Percentiles rank a stretch among this genome's conserved stretches.
These are phyloP conservation scores for Pascua guehoae DNA, from an alignment of 1,284 basidiomycete genomes.

Conservation along the genomic window DNA sequence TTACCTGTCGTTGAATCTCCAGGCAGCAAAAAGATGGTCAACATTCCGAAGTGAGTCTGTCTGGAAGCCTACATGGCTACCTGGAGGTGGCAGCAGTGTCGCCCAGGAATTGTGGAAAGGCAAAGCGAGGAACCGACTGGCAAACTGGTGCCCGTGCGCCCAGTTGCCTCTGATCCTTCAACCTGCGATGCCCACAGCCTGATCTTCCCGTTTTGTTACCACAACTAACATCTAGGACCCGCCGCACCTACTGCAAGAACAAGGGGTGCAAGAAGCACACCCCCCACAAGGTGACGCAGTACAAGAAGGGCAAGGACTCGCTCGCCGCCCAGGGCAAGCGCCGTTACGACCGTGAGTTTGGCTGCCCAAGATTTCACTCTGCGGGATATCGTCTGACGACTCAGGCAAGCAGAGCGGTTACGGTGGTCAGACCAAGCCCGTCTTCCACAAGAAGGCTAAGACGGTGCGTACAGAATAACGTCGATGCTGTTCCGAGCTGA, in stretches of 20 bases:
- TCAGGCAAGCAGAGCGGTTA: conserved; percentile 88
- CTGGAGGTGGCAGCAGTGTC: too few species aligned
- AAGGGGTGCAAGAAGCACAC: conserved; percentile 99
- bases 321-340: conserved; percentile 98
- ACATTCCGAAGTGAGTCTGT: conserved; percentile 12
- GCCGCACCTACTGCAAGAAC: conserved; percentile 78
- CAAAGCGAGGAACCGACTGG: background rate
- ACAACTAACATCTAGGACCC: conserved; percentile 38
- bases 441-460: conserved; percentile 80
- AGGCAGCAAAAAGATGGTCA: conserved; percentile 4
- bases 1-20: too few species aligned
- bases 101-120: background rate
- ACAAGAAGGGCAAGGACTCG: conserved; percentile 98
- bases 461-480: conserved; percentile 31
- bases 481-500: background rate
- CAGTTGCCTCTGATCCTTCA: background rate
- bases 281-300: conserved; percentile 95
- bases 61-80: too few species aligned
- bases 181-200: background rate
- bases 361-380: too few species aligned
- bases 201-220: background rate
- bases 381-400: background rate
- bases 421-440: conserved; percentile 99
- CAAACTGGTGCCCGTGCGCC: background rate
- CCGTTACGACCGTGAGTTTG: conserved; percentile 82